phyloP scores from a whole-genome alignment of 2,329 filamentous ascomycete genomes.

The Samsoniella hepiali region DNA sequence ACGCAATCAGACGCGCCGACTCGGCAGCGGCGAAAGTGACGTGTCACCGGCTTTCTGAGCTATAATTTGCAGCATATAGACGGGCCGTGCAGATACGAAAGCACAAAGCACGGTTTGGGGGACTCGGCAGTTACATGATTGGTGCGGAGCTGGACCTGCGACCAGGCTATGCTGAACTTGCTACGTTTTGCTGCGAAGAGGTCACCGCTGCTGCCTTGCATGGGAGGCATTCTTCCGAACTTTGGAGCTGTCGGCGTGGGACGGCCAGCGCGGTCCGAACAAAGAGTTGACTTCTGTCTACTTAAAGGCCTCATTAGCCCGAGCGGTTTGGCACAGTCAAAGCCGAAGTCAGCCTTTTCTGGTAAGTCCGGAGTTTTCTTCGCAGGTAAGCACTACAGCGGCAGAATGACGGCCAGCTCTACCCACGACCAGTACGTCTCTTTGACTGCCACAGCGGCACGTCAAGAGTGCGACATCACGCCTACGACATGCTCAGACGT shows the following conservation, averaged over 20 bases:
- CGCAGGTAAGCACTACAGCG: not conserved
- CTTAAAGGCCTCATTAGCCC: not conserved
- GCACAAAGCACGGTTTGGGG: not conserved
- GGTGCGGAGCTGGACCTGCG: not conserved
- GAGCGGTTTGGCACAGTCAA: not conserved
- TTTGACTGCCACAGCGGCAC: not conserved
- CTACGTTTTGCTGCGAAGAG: not conserved
- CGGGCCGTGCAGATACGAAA: not conserved
- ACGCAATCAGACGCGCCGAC: not conserved
- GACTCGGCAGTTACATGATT: constrained; percentile 6
- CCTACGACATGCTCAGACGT: not conserved
- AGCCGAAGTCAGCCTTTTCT: not conserved
- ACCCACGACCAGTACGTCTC: not conserved
- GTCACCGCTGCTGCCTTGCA: not conserved
- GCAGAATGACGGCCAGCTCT: not conserved
- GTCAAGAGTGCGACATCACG: not conserved
- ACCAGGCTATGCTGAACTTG: not conserved
- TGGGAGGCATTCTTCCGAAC: not conserved
- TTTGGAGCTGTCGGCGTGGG: not conserved
- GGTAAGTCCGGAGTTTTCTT: not conserved
- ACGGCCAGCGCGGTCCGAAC: not conserved
- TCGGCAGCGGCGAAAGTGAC: not conserved
- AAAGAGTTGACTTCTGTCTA: not conserved
- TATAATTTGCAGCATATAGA: not conserved
- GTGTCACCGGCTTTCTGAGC: not conserved